Percentiles rank a stretch among this genome's conserved stretches.
Conservation (phyloP, 139 green algal genomes). For the Auxenochlorella pyrenoidosa region DNA sequence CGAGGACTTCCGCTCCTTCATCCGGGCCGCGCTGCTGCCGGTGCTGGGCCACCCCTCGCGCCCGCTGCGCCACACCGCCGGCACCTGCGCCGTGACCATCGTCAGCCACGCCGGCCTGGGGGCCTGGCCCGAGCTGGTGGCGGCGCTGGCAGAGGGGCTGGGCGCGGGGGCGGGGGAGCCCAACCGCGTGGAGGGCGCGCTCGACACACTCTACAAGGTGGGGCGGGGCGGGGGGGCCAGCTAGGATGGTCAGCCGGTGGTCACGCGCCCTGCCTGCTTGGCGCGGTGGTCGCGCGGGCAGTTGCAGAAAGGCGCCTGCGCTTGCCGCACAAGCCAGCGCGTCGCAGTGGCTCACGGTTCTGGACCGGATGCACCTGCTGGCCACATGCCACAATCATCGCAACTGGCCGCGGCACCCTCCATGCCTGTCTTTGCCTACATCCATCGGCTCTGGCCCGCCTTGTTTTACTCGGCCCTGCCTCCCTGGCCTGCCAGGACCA, state of each 20-base stretch:
- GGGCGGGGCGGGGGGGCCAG: neutral
- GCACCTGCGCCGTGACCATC: slow-evolving; percentile 70
- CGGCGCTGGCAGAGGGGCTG: slow-evolving; percentile 62
- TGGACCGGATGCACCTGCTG: no score
- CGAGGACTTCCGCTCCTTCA: slow-evolving; percentile 72
- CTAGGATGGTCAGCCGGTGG: neutral
- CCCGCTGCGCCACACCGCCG: slow-evolving; percentile 84
- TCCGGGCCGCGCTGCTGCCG: slow-evolving; percentile 84
- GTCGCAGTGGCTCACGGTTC: no score
- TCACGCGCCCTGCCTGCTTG: neutral
- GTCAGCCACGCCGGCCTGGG: slow-evolving; percentile 63
- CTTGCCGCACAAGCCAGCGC: no score
- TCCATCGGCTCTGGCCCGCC: neutral
- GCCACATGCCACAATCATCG: neutral
- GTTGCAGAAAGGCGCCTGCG: no score
- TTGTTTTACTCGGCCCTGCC: no score
- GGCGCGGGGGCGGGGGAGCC: slow-evolving; percentile 23
- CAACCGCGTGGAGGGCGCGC: slow-evolving; percentile 79
- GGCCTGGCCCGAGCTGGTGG: slow-evolving; percentile 86
- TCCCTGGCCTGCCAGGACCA: no score
- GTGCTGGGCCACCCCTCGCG: slow-evolving; percentile 67
- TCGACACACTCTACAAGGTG: slow-evolving; percentile 94
- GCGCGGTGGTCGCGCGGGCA: no score
- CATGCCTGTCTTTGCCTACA: neutral
- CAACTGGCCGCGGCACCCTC: neutral